A percentile compares a stretch with the other conserved stretches of the same genome.
Conservation (phyloP, 345 rosid genomes). For the Gossypium longicalyx region DNA sequence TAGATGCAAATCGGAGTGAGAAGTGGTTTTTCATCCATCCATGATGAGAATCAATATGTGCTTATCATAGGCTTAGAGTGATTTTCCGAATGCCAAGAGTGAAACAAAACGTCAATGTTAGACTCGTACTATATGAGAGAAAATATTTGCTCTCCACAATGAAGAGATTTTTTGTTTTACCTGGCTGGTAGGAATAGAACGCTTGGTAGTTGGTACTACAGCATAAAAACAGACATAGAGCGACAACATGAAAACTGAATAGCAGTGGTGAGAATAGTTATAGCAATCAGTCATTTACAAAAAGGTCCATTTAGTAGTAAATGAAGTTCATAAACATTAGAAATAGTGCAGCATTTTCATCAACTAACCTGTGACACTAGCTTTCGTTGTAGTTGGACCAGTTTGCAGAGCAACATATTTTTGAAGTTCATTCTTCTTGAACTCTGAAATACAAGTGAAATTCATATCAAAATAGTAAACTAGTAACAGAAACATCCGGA, state of each 20-base stretch:
- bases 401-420: constrained; percentile 38
- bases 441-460: constrained; percentile 39
- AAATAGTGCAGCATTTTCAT: background rate
- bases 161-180: background rate
- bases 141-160: background rate
- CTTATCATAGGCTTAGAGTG: background rate
- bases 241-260: background rate
- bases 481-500: background rate
- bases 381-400: constrained; percentile 30
- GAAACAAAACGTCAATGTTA: background rate
- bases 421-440: constrained; percentile 59
- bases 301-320: background rate
- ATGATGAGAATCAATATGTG: background rate
- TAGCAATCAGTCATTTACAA: background rate
- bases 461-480: background rate
- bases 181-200: background rate
- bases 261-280: background rate
- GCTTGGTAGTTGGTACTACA: background rate
- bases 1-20: background rate
- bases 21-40: background rate
- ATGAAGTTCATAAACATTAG: background rate
- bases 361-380: constrained; percentile 44
- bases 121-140: background rate
- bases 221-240: background rate
- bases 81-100: background rate